Evolutionary conservation across 2,329 filamentous ascomycete species (phyloP).

Genomic region (Colletotrichum lini): DNA sequence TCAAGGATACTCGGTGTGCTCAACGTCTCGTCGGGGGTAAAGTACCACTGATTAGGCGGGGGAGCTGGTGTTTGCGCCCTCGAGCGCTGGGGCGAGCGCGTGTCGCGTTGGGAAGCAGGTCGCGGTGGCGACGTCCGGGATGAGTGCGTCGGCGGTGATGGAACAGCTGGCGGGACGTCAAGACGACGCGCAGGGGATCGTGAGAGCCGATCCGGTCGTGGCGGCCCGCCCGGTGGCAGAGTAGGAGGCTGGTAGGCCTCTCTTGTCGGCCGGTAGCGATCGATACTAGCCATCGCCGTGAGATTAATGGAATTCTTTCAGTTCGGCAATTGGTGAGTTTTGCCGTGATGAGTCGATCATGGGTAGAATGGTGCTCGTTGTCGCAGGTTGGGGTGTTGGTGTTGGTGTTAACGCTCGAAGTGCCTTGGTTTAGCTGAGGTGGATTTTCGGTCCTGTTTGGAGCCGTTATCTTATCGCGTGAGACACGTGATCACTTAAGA

Average conservation of each 20-base stretch:
- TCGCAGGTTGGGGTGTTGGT: slow-evolving; percentile 26
- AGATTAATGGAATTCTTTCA: slow-evolving; percentile 2
- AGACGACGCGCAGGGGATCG: slow-evolving; percentile 66
- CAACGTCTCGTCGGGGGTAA: slow-evolving; percentile 84
- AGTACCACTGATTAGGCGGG: slow-evolving; percentile 83
- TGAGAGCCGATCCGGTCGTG: slow-evolving; percentile 59
- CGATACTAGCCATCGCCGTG: slow-evolving; percentile 70
- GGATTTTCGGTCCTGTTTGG: slow-evolving; percentile 40
- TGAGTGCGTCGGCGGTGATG: slow-evolving; percentile 71
- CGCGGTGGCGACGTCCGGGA: slow-evolving; percentile 70
- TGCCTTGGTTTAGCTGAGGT: slow-evolving; percentile 20
- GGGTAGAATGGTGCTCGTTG: slow-evolving; percentile 19
- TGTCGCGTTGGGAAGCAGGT: slow-evolving; percentile 59
- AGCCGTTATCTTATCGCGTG: slow-evolving; percentile 46
- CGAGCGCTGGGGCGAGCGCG: slow-evolving; percentile 57
- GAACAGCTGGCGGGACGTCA: slow-evolving; percentile 73
- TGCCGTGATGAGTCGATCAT: slow-evolving; percentile 30
- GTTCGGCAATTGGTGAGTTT: slow-evolving; percentile 8
- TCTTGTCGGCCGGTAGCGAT: slow-evolving; percentile 70
- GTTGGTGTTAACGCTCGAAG: slow-evolving; percentile 7
- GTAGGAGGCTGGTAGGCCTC: slow-evolving; percentile 71
- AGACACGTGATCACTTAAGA: slow-evolving; percentile 30
- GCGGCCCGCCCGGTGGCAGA: slow-evolving; percentile 53
- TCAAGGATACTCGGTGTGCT: slow-evolving; percentile 89
- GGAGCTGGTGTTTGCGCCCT: slow-evolving; percentile 47